A percentile compares a stretch with the other conserved stretches of the same genome.
Conservation (phyloP, 2,329 filamentous ascomycete species). For the Aureobasidium sp. region DNA sequence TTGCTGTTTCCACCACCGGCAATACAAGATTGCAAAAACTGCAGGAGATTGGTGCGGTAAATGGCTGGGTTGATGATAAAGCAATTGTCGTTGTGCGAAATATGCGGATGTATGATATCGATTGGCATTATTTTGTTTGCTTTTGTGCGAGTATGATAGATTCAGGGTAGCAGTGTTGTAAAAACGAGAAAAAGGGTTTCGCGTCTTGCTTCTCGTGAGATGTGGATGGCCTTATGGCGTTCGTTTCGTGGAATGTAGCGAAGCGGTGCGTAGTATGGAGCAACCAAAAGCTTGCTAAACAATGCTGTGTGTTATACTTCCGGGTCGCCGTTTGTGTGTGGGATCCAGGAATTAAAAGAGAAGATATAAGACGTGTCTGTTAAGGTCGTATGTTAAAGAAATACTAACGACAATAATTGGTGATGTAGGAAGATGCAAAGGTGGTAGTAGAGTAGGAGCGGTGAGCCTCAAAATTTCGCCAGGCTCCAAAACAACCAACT, state of each 20-base stretch:
- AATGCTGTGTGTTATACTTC: background rate
- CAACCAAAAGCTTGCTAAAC: conserved; percentile 3
- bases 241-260: background rate
- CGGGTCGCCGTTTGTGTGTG: background rate
- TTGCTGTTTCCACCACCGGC: background rate
- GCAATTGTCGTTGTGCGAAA: background rate
- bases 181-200: background rate
- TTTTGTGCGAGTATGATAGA: background rate
- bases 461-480: background rate
- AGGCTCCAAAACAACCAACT: background rate
- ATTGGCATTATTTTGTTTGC: background rate
- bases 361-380: background rate
- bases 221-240: background rate
- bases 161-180: background rate
- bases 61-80: background rate
- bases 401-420: background rate
- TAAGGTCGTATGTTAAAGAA: background rate
- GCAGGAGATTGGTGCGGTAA: background rate
- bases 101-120: background rate
- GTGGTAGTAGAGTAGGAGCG: background rate
- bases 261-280: conserved; percentile 3
- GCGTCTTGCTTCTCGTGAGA: background rate
- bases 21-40: background rate
- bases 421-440: background rate
- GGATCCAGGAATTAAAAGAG: background rate